Evolutionary conservation across 805 yeast genomes (phyloP).

Genomic region (Clavispora phyllophila): DNA sequence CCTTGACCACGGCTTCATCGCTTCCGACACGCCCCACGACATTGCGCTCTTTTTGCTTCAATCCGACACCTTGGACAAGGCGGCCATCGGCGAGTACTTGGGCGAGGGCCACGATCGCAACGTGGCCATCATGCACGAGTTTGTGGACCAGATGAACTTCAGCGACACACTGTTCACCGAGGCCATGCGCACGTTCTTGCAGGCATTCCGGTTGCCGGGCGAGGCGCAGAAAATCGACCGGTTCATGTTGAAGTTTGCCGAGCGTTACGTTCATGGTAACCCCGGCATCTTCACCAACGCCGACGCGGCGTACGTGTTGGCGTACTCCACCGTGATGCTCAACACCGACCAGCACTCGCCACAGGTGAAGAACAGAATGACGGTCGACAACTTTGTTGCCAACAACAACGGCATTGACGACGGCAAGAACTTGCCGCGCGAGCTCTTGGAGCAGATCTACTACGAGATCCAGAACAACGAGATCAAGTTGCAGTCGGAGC

Average conservation of each 20-base stretch:
- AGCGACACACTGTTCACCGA: conserved; percentile 65
- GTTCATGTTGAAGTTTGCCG: conserved; percentile 95
- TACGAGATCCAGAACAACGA: conserved; percentile 79
- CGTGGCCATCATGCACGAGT: conserved; percentile 84
- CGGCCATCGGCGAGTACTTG: conserved; percentile 81
- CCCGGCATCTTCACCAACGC: conserved; percentile 87
- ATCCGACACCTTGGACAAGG: conserved; percentile 75
- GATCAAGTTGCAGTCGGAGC: conserved; percentile 88
- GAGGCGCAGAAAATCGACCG: conserved; percentile 98
- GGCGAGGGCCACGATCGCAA: conserved; percentile 84
- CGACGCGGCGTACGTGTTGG: conserved; percentile 87
- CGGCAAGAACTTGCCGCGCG: conserved; percentile 75
- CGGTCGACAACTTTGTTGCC: conserved; percentile 75
- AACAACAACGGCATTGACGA: conserved; percentile 93
- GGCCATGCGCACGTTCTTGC: conserved; percentile 79
- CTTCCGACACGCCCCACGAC: conserved; percentile 53
- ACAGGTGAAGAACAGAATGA: conserved; percentile 83
- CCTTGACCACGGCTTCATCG: conserved; percentile 58
- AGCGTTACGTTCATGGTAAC: conserved; percentile 81
- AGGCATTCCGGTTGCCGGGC: conserved; percentile 90
- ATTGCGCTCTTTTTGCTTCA: conserved; percentile 71
- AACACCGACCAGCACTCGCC: conserved; percentile 93
- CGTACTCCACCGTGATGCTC: conserved; percentile 87
- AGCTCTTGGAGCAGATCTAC: conserved; percentile 62
- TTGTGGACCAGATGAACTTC: conserved; percentile 85